Conservation (phyloP, 768 basidiomycete species). For the Russula foetens region DNA sequence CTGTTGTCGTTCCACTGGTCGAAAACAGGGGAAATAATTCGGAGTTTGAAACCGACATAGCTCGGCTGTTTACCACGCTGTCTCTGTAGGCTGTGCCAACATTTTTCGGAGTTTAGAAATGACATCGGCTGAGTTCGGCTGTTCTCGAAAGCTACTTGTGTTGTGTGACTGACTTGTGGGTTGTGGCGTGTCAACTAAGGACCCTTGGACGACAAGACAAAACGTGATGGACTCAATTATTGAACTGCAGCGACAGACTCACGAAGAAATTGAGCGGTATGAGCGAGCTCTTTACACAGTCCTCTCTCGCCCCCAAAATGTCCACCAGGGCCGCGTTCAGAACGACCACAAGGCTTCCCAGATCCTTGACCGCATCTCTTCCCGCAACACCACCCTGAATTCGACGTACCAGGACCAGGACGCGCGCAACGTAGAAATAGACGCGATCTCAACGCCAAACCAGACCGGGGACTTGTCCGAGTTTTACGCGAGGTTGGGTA, state of each 20-base stretch:
- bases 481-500: constrained; percentile 93
- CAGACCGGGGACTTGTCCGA: constrained; percentile 70
- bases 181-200: too few species aligned
- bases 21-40: background rate
- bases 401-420: constrained; percentile 73
- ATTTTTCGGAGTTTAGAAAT: too few species aligned
- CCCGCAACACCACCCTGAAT: constrained; percentile 56
- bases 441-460: constrained; percentile 48
- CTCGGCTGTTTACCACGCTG: too few species aligned
- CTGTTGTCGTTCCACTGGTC: background rate
- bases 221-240: constrained; percentile 80
- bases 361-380: constrained; percentile 75
- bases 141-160: too few species aligned
- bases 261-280: constrained; percentile 92
- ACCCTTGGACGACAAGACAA: background rate
- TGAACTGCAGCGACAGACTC: constrained; percentile 90
- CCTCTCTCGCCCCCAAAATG: constrained; percentile 55
- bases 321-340: constrained; percentile 58
- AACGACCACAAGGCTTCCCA: constrained; percentile 88
- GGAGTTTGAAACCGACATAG: constrained; percentile 9
- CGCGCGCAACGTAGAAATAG: constrained; percentile 58
- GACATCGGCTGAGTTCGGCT: too few species aligned
- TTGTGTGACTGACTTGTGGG: too few species aligned
- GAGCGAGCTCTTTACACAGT: constrained; percentile 81
- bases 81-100: too few species aligned